phyloP scores from a whole-genome alignment of 371 early-diverging fungal species.

The Syncephalastrum racemosum region DNA sequence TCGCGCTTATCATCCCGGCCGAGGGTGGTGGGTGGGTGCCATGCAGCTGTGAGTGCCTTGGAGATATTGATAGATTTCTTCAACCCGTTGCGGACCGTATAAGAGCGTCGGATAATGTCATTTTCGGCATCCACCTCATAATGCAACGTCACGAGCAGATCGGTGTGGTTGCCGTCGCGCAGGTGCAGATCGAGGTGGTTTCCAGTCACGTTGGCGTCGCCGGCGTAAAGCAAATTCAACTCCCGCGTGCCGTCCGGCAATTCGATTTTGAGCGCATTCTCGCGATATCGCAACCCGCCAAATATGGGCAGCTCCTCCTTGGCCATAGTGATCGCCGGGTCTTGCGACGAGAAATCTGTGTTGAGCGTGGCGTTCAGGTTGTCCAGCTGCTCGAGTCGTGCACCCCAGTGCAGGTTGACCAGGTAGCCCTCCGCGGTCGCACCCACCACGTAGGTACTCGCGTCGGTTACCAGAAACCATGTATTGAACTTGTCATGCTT shows the following conservation, averaged over 20 bases:
- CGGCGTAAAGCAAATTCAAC: slow-evolving; percentile 21
- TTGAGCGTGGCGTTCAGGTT: slow-evolving; percentile 8
- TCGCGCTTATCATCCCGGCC: slow-evolving; percentile 17
- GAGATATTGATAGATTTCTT: slow-evolving; percentile 15
- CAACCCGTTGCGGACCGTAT: slow-evolving; percentile 16
- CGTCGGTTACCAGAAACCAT: slow-evolving; percentile 36
- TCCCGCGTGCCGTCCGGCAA: slow-evolving; percentile 33
- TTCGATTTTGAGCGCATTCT: slow-evolving; percentile 22
- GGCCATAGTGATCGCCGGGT: slow-evolving; percentile 31
- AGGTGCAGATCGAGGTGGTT: slow-evolving; percentile 8
- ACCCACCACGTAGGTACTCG: slow-evolving; percentile 36
- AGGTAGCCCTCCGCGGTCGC: slow-evolving; percentile 21
- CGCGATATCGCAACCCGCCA: slow-evolving; percentile 42
- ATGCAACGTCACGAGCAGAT: slow-evolving; percentile 20
- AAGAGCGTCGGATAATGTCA: slow-evolving; percentile 28
- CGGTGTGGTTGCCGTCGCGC: slow-evolving; percentile 16
- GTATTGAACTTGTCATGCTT: slow-evolving; percentile 16
- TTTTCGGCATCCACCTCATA: slow-evolving; percentile 31
- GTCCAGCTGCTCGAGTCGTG: slow-evolving; percentile 16
- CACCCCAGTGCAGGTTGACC: slow-evolving; percentile 42
- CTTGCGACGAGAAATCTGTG: slow-evolving; percentile 23
- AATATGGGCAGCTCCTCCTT: slow-evolving; percentile 41
- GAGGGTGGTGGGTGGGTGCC: slow-evolving; percentile 26
- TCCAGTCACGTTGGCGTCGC: slow-evolving; percentile 2
- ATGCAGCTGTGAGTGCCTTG: slow-evolving; percentile 34